Evolutionary conservation across 164 flowering plant genomes (phyloP), one percentile per base, ranked within the genome.

Genomic region (Nelumbo lutea): DNA sequence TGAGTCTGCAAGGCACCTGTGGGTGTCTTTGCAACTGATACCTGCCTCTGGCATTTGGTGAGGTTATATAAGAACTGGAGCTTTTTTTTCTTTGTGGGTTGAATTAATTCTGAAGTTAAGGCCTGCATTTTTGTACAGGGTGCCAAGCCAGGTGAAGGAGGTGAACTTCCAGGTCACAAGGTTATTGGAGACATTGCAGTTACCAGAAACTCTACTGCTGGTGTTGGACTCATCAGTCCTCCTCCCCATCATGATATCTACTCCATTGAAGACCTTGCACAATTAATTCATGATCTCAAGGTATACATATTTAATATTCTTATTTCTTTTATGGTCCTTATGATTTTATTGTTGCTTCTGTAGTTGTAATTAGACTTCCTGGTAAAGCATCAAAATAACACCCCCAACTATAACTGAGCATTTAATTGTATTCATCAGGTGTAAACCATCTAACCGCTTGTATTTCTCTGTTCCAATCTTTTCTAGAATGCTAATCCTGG

Each of bases 71-170:
- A 79, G 63, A 74, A 70, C 77, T 65, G 44, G 62, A 44, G 42
- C 65, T 62, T 42, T 58, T 74, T 76, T 53, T 45, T 65, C n/a
- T 60, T 40, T 62, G 57, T 61, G 62, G 45, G 44, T 41, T 60
- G 59, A 7, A 61, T 71, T 45, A 66, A 10, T 60, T 15, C 43
- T 76, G 66, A 75, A 47, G 58, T 38, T 65, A 11, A 61, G 3
- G 43, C 52, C 13, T 72, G 69, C 50, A n/a, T 65, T 76, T 61
- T 62, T 62, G 61, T 59, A 58, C 83, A 95, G 99, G 99, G 99
- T n/a, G 99, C 99, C 15, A 96, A 96, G 79, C 99, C 99, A 66
- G 99, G 99, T 76, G 99, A 96, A 83, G 99, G 99, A 60, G 99
- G 99, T 76, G 99, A 96, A 79, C 96, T 96, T 72, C 99, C 99